Conservation (phyloP, 495 filamentous ascomycete genomes). For the Astrothelium subdiscretum region DNA sequence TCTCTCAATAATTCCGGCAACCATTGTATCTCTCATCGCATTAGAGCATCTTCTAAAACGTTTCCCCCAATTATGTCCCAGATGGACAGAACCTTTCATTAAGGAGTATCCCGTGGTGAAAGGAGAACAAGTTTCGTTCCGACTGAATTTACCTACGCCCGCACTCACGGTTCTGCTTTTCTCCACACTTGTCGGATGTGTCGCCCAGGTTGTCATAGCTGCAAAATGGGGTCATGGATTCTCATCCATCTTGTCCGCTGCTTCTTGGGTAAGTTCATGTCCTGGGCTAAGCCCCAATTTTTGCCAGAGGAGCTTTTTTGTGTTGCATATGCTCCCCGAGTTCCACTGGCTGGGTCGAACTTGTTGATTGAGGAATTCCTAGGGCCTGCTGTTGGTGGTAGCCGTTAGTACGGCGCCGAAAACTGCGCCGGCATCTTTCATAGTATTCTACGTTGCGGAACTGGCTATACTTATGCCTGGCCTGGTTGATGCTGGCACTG, state of each 20-base stretch:
- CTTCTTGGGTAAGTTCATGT: constrained; percentile 10
- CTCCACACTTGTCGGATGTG: constrained; percentile 1
- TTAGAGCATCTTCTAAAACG: constrained; percentile 5
- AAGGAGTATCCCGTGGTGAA: constrained; percentile 4
- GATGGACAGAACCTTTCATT: constrained; percentile 15
- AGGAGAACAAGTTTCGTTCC: not conserved
- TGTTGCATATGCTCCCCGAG: too few species aligned
- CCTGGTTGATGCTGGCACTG: not conserved
- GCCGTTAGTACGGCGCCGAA: constrained; percentile 1
- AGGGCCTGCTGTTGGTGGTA: not conserved
- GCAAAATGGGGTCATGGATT: not conserved
- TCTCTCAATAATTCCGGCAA: constrained; percentile 8
- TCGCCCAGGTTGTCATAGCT: constrained; percentile 4
- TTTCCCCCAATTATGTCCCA: constrained; percentile 1
- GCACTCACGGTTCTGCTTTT: constrained; percentile 2
- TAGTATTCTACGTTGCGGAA: constrained; percentile 8
- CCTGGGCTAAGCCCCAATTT: too few species aligned
- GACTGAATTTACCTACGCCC: not conserved
- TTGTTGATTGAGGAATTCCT: not conserved
- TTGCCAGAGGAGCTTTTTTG: too few species aligned
- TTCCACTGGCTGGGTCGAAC: not conserved
- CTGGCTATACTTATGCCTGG: not conserved
- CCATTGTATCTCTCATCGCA: constrained; percentile 6
- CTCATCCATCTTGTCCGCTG: constrained; percentile 1
- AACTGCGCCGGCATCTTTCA: constrained; percentile 7